These are phyloP conservation scores for Suillus cothurnatus DNA, from an alignment of 768 basidiomycete species.

Conservation along the genomic window DNA sequence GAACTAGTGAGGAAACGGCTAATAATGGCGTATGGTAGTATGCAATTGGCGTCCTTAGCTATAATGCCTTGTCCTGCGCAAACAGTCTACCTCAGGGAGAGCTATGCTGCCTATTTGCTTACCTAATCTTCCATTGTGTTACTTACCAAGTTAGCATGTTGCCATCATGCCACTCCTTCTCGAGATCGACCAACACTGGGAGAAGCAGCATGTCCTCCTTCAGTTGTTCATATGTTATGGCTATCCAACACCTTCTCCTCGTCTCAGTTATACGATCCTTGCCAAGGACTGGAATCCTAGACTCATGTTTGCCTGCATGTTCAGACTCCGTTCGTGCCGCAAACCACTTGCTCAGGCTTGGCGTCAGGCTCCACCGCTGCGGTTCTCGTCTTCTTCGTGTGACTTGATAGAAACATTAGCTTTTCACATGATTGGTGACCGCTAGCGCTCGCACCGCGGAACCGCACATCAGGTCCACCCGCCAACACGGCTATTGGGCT, in stretches of 20 bases:
- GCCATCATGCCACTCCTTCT: not conserved
- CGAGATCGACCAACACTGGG: not conserved
- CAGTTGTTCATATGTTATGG: not conserved
- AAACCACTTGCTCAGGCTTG: not conserved
- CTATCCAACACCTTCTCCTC: not conserved
- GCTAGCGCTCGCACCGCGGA: not conserved
- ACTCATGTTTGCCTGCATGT: not conserved
- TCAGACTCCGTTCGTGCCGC: not conserved
- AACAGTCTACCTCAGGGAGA: not conserved
- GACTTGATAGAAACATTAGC: not conserved
- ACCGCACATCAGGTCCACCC: not conserved
- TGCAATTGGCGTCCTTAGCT: not conserved
- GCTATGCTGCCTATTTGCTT: not conserved
- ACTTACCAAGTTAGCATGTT: constrained; percentile 1
- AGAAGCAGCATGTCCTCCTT: constrained; percentile 4
- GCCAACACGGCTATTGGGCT: not conserved
- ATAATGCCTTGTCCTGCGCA: not conserved
- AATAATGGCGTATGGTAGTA: not conserved
- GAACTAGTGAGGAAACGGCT: not conserved
- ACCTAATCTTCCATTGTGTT: not conserved
- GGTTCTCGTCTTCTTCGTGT: not conserved
- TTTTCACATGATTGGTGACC: not conserved
- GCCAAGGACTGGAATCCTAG: too few relatives aligned
- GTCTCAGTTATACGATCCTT: not conserved
- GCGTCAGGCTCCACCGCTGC: not conserved